phyloP scores from a whole-genome alignment of 2,329 filamentous ascomycete species.

The Lithohypha guttulata region DNA sequence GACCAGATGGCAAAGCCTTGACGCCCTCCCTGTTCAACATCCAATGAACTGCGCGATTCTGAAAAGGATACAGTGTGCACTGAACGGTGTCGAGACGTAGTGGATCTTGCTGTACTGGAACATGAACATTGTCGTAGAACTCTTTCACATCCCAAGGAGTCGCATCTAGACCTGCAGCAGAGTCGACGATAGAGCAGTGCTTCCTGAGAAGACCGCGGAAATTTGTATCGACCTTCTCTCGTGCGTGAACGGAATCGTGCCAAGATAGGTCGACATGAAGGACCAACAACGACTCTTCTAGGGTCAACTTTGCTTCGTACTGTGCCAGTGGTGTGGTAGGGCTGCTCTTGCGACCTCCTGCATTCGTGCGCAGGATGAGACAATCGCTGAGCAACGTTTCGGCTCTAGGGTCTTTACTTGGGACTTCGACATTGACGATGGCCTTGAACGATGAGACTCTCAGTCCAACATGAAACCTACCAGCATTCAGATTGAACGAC shows the following conservation, averaged over 20 bases:
- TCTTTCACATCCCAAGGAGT: slow-evolving; percentile 26
- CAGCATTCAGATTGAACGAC: not conserved
- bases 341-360: too few species aligned
- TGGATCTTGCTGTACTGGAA: slow-evolving; percentile 29
- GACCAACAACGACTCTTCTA: not conserved
- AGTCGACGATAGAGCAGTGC: not conserved
- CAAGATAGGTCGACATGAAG: slow-evolving; percentile 10
- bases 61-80: slow-evolving; percentile 38
- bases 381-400: too few species aligned
- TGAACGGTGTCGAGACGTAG: slow-evolving; percentile 28
- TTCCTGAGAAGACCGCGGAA: slow-evolving; percentile 7
- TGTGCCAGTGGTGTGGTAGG: not conserved
- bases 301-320: not conserved
- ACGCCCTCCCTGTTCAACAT: slow-evolving; percentile 35
- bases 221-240: slow-evolving; percentile 4
- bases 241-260: slow-evolving; percentile 5
- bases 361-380: too few species aligned
- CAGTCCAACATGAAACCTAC: too few species aligned
- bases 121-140: slow-evolving; percentile 39
- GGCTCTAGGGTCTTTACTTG: too few species aligned
- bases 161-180: not conserved
- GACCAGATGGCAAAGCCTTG: slow-evolving; percentile 26
- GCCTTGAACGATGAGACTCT: too few species aligned
- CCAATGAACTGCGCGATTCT: slow-evolving; percentile 38
- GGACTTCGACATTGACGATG: too few species aligned